Conservation (phyloP, 2,329 filamentous ascomycete species). For the Aspergillus fumigatus region DNA sequence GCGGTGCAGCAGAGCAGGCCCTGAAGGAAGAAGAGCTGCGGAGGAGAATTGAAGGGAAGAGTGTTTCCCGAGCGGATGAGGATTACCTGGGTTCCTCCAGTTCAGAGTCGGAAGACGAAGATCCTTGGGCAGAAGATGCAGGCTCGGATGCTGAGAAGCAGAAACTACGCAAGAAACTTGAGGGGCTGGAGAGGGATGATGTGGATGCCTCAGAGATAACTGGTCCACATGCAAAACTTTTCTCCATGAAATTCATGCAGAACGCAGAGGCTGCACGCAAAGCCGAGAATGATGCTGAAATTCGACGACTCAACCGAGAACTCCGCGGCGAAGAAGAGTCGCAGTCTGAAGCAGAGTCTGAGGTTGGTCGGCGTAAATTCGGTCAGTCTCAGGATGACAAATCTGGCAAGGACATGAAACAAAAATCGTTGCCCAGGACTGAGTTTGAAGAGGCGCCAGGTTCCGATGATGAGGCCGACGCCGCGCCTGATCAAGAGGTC, state of each 20-base stretch:
- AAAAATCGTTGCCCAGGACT: slow-evolving; percentile 34
- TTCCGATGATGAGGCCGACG: slow-evolving; percentile 44
- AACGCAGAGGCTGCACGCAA: slow-evolving; percentile 76
- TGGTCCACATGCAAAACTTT: slow-evolving; percentile 60
- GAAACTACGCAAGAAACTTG: slow-evolving; percentile 39
- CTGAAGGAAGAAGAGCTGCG: slow-evolving; percentile 76
- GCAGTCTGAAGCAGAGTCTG: slow-evolving; percentile 46
- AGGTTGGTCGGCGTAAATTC: slow-evolving; percentile 59
- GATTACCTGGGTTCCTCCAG: slow-evolving; percentile 47
- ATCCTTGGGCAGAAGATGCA: slow-evolving; percentile 56
- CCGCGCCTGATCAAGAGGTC: slow-evolving; percentile 26
- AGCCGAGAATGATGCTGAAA: slow-evolving; percentile 73
- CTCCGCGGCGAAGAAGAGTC: slow-evolving; percentile 60
- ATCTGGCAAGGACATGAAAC: slow-evolving; percentile 24
- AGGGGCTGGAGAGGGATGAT: slow-evolving; percentile 47
- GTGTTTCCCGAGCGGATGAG: slow-evolving; percentile 58
- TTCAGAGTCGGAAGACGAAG: slow-evolving; percentile 59
- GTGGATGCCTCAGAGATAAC: slow-evolving; percentile 36
- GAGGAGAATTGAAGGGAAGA: slow-evolving; percentile 70
- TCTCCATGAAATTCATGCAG: slow-evolving; percentile 91
- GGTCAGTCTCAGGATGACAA: slow-evolving; percentile 30
- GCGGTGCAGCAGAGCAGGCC: slow-evolving; percentile 75
- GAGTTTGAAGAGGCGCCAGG: slow-evolving; percentile 59
- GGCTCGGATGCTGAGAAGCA: slow-evolving; percentile 32
- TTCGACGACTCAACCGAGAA: slow-evolving; percentile 65